A percentile compares a stretch with the other conserved stretches of the same genome.
Evolutionary conservation across 2,329 filamentous ascomycete species (phyloP).

Genomic region (Ceratocystis alfenasii): DNA sequence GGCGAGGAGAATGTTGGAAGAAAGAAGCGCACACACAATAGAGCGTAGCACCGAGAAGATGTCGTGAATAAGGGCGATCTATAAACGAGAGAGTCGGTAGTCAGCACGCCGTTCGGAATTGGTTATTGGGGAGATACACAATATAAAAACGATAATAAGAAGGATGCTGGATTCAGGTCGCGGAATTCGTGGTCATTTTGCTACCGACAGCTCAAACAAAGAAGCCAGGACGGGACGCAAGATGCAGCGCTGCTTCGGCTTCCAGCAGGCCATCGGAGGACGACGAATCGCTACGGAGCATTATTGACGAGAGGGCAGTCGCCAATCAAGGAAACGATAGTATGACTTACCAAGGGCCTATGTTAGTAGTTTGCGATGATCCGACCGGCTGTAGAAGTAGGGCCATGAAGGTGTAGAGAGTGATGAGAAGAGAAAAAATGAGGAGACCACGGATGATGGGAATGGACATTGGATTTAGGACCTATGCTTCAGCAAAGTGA

Average conservation of each 20-base stretch:
- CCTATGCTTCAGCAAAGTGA: conserved; percentile 6
- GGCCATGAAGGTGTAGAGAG: conserved; percentile 14
- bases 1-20: neutral
- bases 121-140: neutral
- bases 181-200: neutral
- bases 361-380: conserved; percentile 18
- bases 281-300: conserved; percentile 12
- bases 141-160: neutral
- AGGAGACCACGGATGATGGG: conserved; percentile 16
- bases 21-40: conserved; percentile 1
- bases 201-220: neutral
- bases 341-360: conserved; percentile 13
- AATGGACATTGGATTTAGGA: neutral
- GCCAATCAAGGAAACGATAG: neutral
- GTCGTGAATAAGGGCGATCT: conserved; percentile 11
- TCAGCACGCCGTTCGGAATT: neutral
- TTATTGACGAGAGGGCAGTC: neutral
- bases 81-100: neutral
- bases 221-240: neutral
- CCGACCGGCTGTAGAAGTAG: neutral
- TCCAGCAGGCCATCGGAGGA: neutral
- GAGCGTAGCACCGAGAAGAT: neutral
- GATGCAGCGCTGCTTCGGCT: conserved; percentile 8
- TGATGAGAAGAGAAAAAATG: conserved; percentile 18
- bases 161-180: too few species aligned